phyloP scores from a whole-genome alignment of 2,329 filamentous ascomycete species.

The Paraphaeosphaeria minitans region DNA sequence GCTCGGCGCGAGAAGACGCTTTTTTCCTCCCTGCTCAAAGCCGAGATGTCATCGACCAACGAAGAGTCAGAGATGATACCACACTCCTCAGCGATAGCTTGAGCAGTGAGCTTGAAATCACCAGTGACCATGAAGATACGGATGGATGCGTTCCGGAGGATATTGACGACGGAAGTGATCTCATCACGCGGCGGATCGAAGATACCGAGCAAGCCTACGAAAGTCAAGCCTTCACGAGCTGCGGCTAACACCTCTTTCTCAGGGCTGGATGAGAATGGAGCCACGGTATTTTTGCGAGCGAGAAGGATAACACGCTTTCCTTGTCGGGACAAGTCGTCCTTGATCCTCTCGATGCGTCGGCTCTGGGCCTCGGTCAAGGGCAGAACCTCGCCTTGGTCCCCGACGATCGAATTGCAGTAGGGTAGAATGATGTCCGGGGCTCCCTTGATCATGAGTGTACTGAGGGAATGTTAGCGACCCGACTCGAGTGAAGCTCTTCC shows the following conservation, averaged over 20 bases:
- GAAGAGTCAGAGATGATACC: conserved; percentile 67
- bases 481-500: too few species aligned
- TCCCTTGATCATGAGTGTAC: conserved; percentile 74
- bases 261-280: conserved; percentile 52
- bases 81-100: conserved; percentile 73
- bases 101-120: conserved; percentile 75
- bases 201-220: conserved; percentile 64
- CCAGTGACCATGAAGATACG: conserved; percentile 84
- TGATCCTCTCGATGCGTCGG: conserved; percentile 61
- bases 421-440: conserved; percentile 75
- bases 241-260: conserved; percentile 64
- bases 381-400: conserved; percentile 58
- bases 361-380: conserved; percentile 55
- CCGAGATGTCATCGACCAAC: conserved; percentile 59
- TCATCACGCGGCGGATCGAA: conserved; percentile 66
- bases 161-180: conserved; percentile 64
- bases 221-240: conserved; percentile 55
- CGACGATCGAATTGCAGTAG: conserved; percentile 64
- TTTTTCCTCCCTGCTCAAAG: conserved; percentile 52
- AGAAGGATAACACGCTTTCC: conserved; percentile 71
- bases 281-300: conserved; percentile 62
- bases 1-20: conserved; percentile 27
- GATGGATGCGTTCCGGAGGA: conserved; percentile 71
- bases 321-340: conserved; percentile 71
- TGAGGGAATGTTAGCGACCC: not conserved